phyloP scores from a whole-genome alignment of 2,329 filamentous ascomycete genomes.

The Plenodomus lindquistii region DNA sequence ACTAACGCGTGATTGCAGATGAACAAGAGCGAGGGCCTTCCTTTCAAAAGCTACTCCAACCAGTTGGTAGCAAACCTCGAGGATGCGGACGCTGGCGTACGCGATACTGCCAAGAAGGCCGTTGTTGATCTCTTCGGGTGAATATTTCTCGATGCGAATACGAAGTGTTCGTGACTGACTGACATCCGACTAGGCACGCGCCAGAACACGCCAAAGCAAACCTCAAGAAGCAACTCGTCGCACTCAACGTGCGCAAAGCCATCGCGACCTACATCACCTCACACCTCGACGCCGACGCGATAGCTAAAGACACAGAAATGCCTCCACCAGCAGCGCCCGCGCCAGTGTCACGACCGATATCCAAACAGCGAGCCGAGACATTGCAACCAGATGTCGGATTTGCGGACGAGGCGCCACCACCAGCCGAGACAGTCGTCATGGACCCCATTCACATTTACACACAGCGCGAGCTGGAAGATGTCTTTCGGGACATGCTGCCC shows the following conservation, averaged over 20 bases:
- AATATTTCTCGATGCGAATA: slow-evolving; percentile 4
- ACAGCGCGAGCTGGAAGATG: slow-evolving; percentile 83
- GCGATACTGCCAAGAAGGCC: slow-evolving; percentile 79
- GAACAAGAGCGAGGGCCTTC: slow-evolving; percentile 76
- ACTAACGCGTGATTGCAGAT: slow-evolving; percentile 57
- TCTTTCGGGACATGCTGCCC: slow-evolving; percentile 77
- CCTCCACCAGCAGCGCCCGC: slow-evolving; percentile 24
- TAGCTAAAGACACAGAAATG: slow-evolving; percentile 27
- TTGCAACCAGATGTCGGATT: slow-evolving; percentile 49
- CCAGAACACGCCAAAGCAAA: slow-evolving; percentile 85
- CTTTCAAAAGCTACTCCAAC: slow-evolving; percentile 82
- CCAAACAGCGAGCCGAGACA: slow-evolving; percentile 39
- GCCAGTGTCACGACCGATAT: slow-evolving; percentile 30
- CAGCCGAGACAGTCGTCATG: slow-evolving; percentile 68
- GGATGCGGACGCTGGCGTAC: slow-evolving; percentile 84
- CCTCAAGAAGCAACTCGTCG: slow-evolving; percentile 81
- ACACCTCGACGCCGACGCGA: slow-evolving; percentile 71
- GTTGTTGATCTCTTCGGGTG: slow-evolving; percentile 87
- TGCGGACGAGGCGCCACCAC: slow-evolving; percentile 61
- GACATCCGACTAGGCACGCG: slow-evolving; percentile 62
- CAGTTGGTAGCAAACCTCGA: slow-evolving; percentile 83
- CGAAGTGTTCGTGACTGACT: slow-evolving; percentile 4
- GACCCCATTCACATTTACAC: slow-evolving; percentile 86
- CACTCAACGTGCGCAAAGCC: slow-evolving; percentile 81
- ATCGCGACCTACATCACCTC: slow-evolving; percentile 82